These are phyloP conservation scores for Lipomyces yamanashiensis DNA, from an alignment of 805 yeast species.

Conservation along the genomic window DNA sequence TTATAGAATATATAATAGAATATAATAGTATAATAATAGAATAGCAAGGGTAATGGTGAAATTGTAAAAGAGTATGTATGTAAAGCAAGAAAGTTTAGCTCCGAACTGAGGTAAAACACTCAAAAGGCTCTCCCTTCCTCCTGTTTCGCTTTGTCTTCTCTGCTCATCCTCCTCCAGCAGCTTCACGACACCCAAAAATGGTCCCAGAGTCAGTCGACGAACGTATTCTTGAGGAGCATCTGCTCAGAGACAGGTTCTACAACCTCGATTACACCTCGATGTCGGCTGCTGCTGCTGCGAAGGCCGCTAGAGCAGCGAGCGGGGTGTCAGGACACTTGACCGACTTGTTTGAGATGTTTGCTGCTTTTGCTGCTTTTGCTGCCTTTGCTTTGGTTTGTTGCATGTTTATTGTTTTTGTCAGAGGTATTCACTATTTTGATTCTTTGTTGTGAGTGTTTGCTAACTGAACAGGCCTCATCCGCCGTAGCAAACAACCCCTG, in stretches of 20 bases:
- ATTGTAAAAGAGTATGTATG: no score
- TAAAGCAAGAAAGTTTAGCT: no score
- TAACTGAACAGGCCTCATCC: constrained; percentile 2
- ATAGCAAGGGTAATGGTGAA: no score
- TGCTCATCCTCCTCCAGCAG: background rate
- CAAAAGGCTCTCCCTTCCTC: background rate
- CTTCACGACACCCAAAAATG: constrained; percentile 19
- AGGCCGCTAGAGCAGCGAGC: constrained; percentile 14
- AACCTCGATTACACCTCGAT: constrained; percentile 29
- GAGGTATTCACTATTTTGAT: constrained; percentile 10
- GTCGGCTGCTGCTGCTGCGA: constrained; percentile 23
- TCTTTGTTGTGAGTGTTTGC: background rate
- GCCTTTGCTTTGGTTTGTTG: no score
- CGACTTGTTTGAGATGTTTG: constrained; percentile 9
- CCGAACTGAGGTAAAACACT: background rate
- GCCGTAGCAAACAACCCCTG: constrained; percentile 1
- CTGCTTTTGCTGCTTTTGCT: constrained; percentile 5
- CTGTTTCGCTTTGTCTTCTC: background rate
- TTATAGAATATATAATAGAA: no score
- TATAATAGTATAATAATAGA: no score
- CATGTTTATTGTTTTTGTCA: constrained; percentile 6
- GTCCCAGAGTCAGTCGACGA: constrained; percentile 37
- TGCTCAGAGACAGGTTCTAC: constrained; percentile 33
- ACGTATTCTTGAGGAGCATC: constrained; percentile 35
- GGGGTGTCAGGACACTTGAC: constrained; percentile 10